These are phyloP conservation scores for Monosiga brevicollis DNA, from an alignment of 78 protist genomes.

Conservation along the genomic window DNA sequence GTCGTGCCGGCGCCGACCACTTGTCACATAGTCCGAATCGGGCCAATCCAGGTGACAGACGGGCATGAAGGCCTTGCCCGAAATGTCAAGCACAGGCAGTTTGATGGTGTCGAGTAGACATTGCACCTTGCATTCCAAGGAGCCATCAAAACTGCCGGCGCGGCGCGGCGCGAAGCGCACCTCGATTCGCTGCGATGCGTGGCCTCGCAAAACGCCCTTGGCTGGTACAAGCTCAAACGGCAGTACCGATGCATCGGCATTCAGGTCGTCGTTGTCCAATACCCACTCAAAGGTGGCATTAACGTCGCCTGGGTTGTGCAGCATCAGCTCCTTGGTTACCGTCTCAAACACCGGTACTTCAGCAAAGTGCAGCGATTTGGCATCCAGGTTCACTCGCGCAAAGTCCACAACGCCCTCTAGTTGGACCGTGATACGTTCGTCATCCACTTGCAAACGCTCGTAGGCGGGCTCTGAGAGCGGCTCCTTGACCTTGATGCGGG, in stretches of 20 bases:
- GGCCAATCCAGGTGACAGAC: neutral
- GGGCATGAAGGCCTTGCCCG: neutral
- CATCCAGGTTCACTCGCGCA: neutral
- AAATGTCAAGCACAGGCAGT: neutral
- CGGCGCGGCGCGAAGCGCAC: neutral
- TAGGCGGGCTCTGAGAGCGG: neutral
- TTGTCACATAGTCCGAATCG: neutral
- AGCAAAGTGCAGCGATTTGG: neutral
- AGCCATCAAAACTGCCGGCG: neutral
- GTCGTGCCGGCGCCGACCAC: neutral
- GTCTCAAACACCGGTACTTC: neutral
- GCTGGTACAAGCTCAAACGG: neutral
- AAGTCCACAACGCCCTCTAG: neutral
- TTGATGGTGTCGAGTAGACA: neutral
- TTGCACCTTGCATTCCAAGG: neutral
- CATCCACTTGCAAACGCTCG: neutral
- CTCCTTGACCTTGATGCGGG: neutral
- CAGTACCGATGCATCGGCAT: neutral
- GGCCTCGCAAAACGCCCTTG: neutral
- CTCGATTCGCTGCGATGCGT: neutral
- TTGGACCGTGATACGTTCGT: neutral
- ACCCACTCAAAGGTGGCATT: neutral
- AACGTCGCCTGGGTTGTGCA: neutral
- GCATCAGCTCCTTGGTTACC: neutral
- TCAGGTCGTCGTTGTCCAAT: neutral